A percentile compares a stretch with the other conserved stretches of the same genome.
Conservation (phyloP, 2,329 filamentous ascomycete genomes). For the Beauveria sp. region DNA sequence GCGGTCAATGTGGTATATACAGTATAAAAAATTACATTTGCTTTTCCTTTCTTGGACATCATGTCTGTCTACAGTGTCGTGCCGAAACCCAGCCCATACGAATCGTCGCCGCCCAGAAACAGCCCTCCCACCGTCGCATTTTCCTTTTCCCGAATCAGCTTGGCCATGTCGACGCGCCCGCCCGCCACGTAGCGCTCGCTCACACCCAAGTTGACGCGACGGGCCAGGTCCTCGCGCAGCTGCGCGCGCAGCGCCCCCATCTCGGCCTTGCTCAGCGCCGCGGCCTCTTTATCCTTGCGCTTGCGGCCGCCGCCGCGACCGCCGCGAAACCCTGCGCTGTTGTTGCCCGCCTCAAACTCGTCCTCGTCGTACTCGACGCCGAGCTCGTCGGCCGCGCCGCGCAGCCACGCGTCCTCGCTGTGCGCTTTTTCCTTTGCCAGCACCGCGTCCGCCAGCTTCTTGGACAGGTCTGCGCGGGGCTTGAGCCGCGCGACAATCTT, state of each 20-base stretch:
- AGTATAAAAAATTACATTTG: neutral
- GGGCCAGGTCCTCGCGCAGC: conserved; percentile 60
- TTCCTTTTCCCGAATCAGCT: conserved; percentile 55
- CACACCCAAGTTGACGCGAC: conserved; percentile 77
- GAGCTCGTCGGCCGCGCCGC: conserved; percentile 78
- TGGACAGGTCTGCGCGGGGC: conserved; percentile 71
- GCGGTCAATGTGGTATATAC: neutral
- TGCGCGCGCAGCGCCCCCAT: conserved; percentile 62
- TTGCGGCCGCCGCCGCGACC: conserved; percentile 67
- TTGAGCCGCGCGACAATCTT: conserved; percentile 70
- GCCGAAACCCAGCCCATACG: conserved; percentile 43
- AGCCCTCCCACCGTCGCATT: conserved; percentile 29
- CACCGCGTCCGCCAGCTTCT: conserved; percentile 73
- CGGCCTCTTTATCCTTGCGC: conserved; percentile 65
- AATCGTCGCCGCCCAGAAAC: conserved; percentile 44
- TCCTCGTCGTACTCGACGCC: conserved; percentile 94
- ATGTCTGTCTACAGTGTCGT: conserved; percentile 1
- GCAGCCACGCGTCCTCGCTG: conserved; percentile 78
- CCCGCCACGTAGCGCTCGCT: conserved; percentile 79
- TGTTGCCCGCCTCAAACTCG: conserved; percentile 70
- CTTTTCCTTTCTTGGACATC: neutral
- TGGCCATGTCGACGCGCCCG: conserved; percentile 75
- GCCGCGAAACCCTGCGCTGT: conserved; percentile 43
- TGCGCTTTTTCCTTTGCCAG: conserved; percentile 82
- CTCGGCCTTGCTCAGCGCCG: conserved; percentile 63